phyloP scores from a whole-genome alignment of 1,284 basidiomycete species.

The Melampsora americana region DNA sequence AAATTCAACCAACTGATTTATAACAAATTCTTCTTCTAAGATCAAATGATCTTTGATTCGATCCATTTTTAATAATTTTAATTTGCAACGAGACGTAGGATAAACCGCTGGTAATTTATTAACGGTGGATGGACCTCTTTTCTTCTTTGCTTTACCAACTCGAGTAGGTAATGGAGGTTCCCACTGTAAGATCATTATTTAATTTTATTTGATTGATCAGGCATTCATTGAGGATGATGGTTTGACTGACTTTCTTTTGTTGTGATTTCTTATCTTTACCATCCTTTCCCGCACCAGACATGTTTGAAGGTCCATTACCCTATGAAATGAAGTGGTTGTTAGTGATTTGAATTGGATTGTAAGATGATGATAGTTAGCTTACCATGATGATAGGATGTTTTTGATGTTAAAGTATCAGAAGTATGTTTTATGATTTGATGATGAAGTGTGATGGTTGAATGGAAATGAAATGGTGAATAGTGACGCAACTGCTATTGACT shows the following conservation, averaged over 20 bases:
- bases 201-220: conserved; percentile 58
- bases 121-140: conserved; percentile 77
- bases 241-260: conserved; percentile 38
- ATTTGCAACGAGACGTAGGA: conserved; percentile 90
- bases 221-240: neutral
- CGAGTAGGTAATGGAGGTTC: conserved; percentile 96
- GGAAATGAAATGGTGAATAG: no score
- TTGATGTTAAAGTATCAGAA: no score
- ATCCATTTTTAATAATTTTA: conserved; percentile 92
- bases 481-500: no score
- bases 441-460: no score
- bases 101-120: conserved; percentile 89
- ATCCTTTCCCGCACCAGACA: conserved; percentile 42
- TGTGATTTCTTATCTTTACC: conserved; percentile 43
- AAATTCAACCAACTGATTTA: conserved; percentile 42
- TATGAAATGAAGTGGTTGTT: neutral
- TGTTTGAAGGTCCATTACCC: conserved; percentile 44
- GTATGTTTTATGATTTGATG: no score
- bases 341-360: neutral
- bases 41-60: conserved; percentile 97
- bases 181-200: conserved; percentile 70
- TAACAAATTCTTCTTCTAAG: conserved; percentile 68
- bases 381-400: neutral
- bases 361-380: neutral
- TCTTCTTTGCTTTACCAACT: conserved; percentile 84